Evolutionary conservation across 495 filamentous ascomycete species (phyloP).

Genomic region (Penicillium simplicissimum): DNA sequence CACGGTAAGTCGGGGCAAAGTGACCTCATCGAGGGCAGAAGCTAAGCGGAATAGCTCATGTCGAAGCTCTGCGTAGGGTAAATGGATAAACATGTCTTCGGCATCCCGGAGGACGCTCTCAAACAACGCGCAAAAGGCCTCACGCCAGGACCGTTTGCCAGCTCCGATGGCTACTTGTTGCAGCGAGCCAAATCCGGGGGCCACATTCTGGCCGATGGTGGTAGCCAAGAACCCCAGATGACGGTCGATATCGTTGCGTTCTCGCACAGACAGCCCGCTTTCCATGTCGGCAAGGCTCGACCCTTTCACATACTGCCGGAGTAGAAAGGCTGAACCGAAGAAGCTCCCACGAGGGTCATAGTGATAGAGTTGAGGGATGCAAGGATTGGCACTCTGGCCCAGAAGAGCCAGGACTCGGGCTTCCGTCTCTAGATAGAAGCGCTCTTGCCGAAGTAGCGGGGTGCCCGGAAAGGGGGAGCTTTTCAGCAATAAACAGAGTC

Average conservation of each 20-base stretch:
- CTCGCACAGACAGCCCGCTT: conserved; percentile 33
- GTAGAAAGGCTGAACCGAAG: conserved; percentile 48
- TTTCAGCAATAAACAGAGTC: conserved; percentile 53
- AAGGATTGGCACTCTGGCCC: conserved; percentile 42
- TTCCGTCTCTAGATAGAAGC: conserved; percentile 56
- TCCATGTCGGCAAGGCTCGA: conserved; percentile 43
- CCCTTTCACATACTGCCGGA: conserved; percentile 52
- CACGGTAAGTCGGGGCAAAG: conserved; percentile 56
- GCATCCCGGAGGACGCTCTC: conserved; percentile 66
- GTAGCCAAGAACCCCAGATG: conserved; percentile 38
- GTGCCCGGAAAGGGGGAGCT: conserved; percentile 51
- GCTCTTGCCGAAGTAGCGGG: conserved; percentile 59
- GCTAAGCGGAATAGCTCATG: conserved; percentile 49
- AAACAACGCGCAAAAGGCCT: conserved; percentile 59
- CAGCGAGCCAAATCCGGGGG: conserved; percentile 50
- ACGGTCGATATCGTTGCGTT: conserved; percentile 47
- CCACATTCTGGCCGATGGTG: conserved; percentile 42
- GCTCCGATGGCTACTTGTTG: conserved; percentile 47
- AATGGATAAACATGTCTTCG: conserved; percentile 66
- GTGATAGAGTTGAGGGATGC: conserved; percentile 54
- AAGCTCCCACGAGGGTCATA: conserved; percentile 43
- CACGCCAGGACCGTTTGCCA: conserved; percentile 59
- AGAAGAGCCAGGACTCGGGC: conserved; percentile 53
- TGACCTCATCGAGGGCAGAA: conserved; percentile 56
- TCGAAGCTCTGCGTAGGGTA: conserved; percentile 66